Conservation (phyloP, 164 flowering plant genomes). For the Euptelea pleiosperma region DNA sequence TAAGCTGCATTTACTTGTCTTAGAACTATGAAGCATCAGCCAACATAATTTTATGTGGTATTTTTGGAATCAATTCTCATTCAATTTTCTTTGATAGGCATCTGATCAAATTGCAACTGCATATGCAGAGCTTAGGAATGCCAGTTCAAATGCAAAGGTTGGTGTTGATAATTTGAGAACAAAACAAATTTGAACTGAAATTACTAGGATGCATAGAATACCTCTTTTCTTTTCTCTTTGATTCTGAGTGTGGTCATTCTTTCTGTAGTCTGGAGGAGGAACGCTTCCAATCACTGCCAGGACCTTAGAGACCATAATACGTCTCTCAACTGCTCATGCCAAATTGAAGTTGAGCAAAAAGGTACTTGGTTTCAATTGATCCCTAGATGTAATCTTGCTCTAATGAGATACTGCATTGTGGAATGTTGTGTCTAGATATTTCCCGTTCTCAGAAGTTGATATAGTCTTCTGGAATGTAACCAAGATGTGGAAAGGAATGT, state of each 20-base stretch:
- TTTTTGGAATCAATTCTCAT: slow-evolving; percentile 1
- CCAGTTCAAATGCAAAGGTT: slow-evolving; percentile 72
- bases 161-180: slow-evolving; percentile 9
- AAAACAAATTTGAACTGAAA: not conserved
- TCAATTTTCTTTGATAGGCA: slow-evolving; percentile 46
- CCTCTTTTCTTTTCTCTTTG: not conserved
- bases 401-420: not conserved
- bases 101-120: slow-evolving; percentile 86
- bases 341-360: slow-evolving; percentile 77
- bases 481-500: not conserved
- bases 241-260: slow-evolving; percentile 5
- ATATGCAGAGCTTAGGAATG: slow-evolving; percentile 93
- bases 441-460: not conserved
- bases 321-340: slow-evolving; percentile 98
- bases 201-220: not conserved
- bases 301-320: slow-evolving; percentile 92
- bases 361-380: slow-evolving; percentile 36
- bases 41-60: not conserved
- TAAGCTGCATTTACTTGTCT: not conserved
- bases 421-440: not conserved
- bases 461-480: not conserved
- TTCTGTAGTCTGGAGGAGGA: slow-evolving; percentile 75
- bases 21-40: not conserved
- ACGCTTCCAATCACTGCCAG: slow-evolving; percentile 98
- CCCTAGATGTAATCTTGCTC: not conserved